phyloP scores from a whole-genome alignment of 1,284 basidiomycete species.

The Rhodofomes roseus region DNA sequence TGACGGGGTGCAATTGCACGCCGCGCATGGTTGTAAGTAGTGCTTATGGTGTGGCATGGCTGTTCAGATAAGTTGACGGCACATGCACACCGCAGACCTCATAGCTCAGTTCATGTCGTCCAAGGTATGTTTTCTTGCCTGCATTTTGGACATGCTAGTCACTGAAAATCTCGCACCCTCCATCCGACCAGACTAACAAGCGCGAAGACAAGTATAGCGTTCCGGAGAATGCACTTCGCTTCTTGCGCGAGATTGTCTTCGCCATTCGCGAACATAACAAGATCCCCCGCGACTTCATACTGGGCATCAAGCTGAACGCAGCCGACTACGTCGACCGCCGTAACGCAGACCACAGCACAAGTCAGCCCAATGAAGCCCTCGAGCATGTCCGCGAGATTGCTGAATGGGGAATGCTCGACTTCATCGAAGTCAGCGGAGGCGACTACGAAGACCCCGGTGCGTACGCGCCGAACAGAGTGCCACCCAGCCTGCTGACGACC shows the following conservation, averaged over 20 bases:
- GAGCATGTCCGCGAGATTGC: conserved; percentile 64
- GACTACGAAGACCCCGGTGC: conserved; percentile 80
- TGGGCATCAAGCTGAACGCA: conserved; percentile 88
- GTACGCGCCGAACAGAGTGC: conserved; percentile 11
- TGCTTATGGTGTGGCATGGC: not conserved
- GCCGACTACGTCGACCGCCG: conserved; percentile 66
- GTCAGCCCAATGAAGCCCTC: conserved; percentile 39
- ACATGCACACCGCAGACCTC: conserved; percentile 51
- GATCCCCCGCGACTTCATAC: conserved; percentile 59
- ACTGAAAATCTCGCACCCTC: not conserved
- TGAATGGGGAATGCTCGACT: conserved; percentile 65
- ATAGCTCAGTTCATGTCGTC: conserved; percentile 83
- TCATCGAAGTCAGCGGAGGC: conserved; percentile 86
- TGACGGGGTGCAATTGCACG: conserved; percentile 89
- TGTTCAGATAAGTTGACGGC: conserved; percentile 4
- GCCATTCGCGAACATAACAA: conserved; percentile 48
- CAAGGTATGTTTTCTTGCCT: conserved; percentile 55
- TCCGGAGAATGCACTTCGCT: conserved; percentile 44
- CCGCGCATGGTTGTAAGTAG: conserved; percentile 80
- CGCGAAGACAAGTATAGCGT: conserved; percentile 63
- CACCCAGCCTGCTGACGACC: not conserved
- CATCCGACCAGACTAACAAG: conserved; percentile 54
- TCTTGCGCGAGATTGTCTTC: conserved; percentile 64
- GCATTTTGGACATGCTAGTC: no score
- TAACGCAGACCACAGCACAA: conserved; percentile 30